These are phyloP conservation scores for Pseudotulostoma volvatum DNA, from an alignment of 495 filamentous ascomycete species.

Conservation along the genomic window DNA sequence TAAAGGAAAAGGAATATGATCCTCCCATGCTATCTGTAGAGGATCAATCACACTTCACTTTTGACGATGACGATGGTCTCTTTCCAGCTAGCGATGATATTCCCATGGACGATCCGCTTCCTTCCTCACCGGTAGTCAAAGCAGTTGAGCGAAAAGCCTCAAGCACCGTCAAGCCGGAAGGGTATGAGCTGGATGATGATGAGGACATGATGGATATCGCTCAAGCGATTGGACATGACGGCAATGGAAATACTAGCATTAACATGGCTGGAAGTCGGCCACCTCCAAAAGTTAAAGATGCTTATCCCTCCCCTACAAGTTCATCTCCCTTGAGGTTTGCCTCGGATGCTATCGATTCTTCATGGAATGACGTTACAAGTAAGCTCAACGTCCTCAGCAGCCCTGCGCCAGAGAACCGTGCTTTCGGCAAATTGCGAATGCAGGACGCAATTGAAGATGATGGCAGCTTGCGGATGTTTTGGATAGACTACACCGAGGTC, in stretches of 20 bases:
- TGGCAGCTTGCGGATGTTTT: constrained; percentile 85
- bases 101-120: constrained; percentile 69
- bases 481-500: constrained; percentile 90
- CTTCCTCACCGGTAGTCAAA: constrained; percentile 75
- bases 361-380: constrained; percentile 78
- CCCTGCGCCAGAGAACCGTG: constrained; percentile 42
- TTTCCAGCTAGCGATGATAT: constrained; percentile 26
- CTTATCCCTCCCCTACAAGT: constrained; percentile 49
- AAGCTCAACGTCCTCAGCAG: constrained; percentile 74
- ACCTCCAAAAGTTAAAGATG: constrained; percentile 51
- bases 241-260: constrained; percentile 49
- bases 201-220: constrained; percentile 79
- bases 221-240: constrained; percentile 46
- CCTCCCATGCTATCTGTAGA: constrained; percentile 11
- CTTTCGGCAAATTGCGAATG: constrained; percentile 62
- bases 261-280: constrained; percentile 79
- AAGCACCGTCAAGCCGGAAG: constrained; percentile 39
- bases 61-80: constrained; percentile 43
- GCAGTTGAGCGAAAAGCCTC: constrained; percentile 58
- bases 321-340: constrained; percentile 57
- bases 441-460: constrained; percentile 77
- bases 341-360: constrained; percentile 52
- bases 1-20: constrained; percentile 16
- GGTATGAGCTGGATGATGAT: constrained; percentile 48
- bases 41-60: constrained; percentile 20